Evolutionary conservation across 805 yeast genomes (phyloP).

Genomic region (Kregervanrija fluxuum): DNA sequence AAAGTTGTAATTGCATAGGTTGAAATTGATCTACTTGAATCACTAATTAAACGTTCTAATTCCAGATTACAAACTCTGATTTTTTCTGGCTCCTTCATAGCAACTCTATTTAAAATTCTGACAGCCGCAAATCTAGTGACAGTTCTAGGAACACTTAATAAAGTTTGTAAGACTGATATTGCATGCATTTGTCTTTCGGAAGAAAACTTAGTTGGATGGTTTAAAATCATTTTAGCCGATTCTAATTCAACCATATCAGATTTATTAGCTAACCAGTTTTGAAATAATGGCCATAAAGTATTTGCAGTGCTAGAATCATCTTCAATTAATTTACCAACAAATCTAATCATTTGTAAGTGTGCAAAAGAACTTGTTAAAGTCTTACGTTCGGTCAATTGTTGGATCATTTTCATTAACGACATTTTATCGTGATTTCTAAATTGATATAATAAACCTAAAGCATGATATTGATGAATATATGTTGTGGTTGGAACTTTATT

Average conservation of each 20-base stretch:
- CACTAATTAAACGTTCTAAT: slow-evolving; percentile 80
- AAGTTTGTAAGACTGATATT: slow-evolving; percentile 62
- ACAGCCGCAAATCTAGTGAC: slow-evolving; percentile 91
- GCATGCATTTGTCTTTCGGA: slow-evolving; percentile 66
- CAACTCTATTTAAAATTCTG: slow-evolving; percentile 78
- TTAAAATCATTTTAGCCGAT: slow-evolving; percentile 71
- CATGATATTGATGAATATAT: slow-evolving; percentile 89
- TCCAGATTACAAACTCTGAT: slow-evolving; percentile 75
- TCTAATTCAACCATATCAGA: slow-evolving; percentile 88
- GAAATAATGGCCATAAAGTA: slow-evolving; percentile 56
- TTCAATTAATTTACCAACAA: slow-evolving; percentile 60
- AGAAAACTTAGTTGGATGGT: slow-evolving; percentile 42
- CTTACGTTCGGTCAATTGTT: slow-evolving; percentile 56
- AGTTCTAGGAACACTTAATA: slow-evolving; percentile 81
- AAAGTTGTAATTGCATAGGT: slow-evolving; percentile 96
- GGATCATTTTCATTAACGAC: slow-evolving; percentile 87
- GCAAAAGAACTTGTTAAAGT: slow-evolving; percentile 76
- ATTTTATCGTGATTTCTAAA: slow-evolving; percentile 86
- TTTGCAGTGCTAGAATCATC: slow-evolving; percentile 64
- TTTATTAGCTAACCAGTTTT: slow-evolving; percentile 68
- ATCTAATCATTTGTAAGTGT: slow-evolving; percentile 76
- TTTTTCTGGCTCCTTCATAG: slow-evolving; percentile 74
- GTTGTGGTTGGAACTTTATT: slow-evolving; percentile 60
- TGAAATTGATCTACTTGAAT: slow-evolving; percentile 84
- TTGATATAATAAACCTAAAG: slow-evolving; percentile 82